These are phyloP conservation scores for Fusarium avenaceum DNA, from an alignment of 2,329 filamentous ascomycete genomes.

Conservation along the genomic window DNA sequence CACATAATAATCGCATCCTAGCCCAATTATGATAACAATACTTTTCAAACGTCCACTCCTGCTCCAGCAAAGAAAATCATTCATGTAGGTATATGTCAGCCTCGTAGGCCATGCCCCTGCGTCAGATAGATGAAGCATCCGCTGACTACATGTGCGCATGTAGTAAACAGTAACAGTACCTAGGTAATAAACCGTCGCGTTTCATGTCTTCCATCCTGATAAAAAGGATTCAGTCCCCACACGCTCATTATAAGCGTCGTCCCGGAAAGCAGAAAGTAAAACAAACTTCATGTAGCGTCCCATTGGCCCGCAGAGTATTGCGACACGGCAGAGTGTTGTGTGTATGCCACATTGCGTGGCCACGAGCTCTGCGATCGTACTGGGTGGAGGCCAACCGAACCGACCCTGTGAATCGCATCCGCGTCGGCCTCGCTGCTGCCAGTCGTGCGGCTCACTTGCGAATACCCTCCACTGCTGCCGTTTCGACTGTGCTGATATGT, in stretches of 20 bases:
- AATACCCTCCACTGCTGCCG: constrained; percentile 54
- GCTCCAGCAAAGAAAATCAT: constrained; percentile 21
- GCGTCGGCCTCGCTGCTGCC: constrained; percentile 50
- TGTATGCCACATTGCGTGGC: constrained; percentile 43
- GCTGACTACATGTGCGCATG: constrained; percentile 15
- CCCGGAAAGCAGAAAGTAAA: constrained; percentile 1
- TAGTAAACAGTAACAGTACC: constrained; percentile 3
- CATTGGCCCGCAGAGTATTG: constrained; percentile 44
- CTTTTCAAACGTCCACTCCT: constrained; percentile 22
- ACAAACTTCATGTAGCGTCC: constrained; percentile 18
- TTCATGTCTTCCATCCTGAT: constrained; percentile 27
- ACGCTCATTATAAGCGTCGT: constrained; percentile 17
- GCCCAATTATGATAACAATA: constrained; percentile 5
- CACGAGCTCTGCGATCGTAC: constrained; percentile 39
- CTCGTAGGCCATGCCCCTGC: constrained; percentile 19
- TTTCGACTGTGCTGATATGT: constrained; percentile 51
- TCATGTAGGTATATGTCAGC: constrained; percentile 16
- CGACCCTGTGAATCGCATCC: constrained; percentile 42
- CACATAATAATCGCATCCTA: constrained; percentile 1
- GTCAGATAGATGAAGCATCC: constrained; percentile 34
- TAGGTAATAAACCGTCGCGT: constrained; percentile 21
- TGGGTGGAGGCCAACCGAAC: constrained; percentile 42
- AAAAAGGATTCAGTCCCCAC: constrained; percentile 13
- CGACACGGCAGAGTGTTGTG: constrained; percentile 26
- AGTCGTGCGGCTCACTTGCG: constrained; percentile 53